phyloP scores from a whole-genome alignment of 371 early-diverging fungal species.

The Phascolomyces articulosus region DNA sequence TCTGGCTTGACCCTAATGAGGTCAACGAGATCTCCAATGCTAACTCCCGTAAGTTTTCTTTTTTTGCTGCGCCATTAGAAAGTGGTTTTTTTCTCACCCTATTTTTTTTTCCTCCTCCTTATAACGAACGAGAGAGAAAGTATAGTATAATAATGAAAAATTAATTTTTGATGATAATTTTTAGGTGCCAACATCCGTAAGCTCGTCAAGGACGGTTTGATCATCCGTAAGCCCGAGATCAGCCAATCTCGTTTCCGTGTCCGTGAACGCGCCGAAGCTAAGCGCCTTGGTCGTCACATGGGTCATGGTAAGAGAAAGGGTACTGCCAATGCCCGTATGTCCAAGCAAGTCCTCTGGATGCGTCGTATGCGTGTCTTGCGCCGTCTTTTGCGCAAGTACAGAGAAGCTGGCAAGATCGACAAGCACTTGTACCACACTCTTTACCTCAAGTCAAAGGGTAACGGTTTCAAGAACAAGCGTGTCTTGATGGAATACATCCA shows the following conservation, averaged over 20 bases:
- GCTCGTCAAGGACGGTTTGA: conserved; percentile 97
- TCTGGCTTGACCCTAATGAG: conserved; percentile 99
- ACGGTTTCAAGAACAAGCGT: conserved; percentile 99
- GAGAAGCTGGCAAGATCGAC: conserved; percentile 98
- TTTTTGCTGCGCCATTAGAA: neutral
- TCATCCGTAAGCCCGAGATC: conserved; percentile 96
- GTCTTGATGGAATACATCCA: conserved; percentile 99
- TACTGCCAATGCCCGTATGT: conserved; percentile 99
- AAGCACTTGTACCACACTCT: conserved; percentile 97
- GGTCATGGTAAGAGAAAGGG: conserved; percentile 99
- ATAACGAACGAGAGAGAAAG: neutral
- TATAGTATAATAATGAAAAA: neutral
- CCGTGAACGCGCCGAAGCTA: conserved; percentile 92
- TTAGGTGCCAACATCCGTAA: conserved; percentile 95
- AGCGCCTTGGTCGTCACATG: conserved; percentile 99
- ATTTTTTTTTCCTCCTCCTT: neutral
- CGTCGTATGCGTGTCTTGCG: conserved; percentile 99
- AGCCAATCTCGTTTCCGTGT: conserved; percentile 97
- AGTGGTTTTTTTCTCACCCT: neutral
- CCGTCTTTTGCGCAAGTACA: conserved; percentile 97
- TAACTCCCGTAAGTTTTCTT: conserved; percentile 87
- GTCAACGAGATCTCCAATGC: conserved; percentile 94
- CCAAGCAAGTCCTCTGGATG: conserved; percentile 98
- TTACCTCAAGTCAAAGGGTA: conserved; percentile 99
- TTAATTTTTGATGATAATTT: neutral